These are phyloP conservation scores for Breviolum minutum DNA, from an alignment of 73 alveolate species.

Conservation along the genomic window DNA sequence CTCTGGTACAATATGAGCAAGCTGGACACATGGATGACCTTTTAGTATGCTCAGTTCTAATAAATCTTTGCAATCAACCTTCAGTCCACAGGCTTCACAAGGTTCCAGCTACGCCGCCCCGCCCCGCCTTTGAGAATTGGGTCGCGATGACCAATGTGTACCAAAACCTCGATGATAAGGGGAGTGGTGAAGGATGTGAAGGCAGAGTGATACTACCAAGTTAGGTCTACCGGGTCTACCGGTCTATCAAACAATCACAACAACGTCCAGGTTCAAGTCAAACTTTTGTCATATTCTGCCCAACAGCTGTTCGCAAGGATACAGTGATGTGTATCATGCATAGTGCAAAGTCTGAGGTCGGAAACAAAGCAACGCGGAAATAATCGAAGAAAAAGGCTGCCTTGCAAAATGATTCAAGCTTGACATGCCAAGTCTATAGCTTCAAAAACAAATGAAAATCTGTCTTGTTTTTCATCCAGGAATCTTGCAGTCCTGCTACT, in stretches of 20 bases:
- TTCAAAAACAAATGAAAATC: too few relatives aligned
- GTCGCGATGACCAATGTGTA: constrained; percentile 86
- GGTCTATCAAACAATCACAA: too few relatives aligned
- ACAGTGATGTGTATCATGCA: not conserved
- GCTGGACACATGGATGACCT: too few relatives aligned
- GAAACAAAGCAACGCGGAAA: constrained; percentile 57
- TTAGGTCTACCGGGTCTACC: too few relatives aligned
- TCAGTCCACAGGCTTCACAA: not conserved
- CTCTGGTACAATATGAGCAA: too few relatives aligned
- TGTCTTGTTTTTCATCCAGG: too few relatives aligned
- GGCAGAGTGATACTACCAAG: too few relatives aligned
- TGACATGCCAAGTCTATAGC: too few relatives aligned
- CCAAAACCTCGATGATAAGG: constrained; percentile 48
- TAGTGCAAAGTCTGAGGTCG: not conserved
- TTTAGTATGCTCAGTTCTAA: too few relatives aligned
- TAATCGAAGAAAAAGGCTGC: constrained; percentile 90
- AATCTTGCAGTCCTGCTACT: too few relatives aligned
- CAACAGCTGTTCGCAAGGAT: not conserved
- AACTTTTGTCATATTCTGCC: not conserved
- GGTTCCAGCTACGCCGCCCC: not conserved
- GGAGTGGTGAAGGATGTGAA: not conserved
- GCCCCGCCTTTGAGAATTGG: constrained; percentile 64
- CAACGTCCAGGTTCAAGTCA: too few relatives aligned
- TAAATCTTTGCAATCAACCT: too few relatives aligned
- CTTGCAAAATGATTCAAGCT: not conserved